Evolutionary conservation across 2,329 filamentous ascomycete genomes (phyloP).

Genomic region (Fusarium sp.): DNA sequence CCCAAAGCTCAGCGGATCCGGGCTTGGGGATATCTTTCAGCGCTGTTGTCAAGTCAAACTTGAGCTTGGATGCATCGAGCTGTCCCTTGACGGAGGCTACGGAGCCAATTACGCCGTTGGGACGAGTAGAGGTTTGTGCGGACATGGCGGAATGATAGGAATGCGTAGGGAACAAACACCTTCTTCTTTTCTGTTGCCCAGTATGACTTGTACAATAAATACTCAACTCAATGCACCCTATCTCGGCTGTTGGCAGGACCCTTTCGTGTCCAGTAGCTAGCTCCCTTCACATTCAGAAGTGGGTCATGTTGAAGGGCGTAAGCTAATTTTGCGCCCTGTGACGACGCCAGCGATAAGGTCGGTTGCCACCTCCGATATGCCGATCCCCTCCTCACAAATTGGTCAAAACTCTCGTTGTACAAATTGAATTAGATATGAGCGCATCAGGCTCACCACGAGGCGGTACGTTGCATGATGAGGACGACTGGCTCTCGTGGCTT

Average conservation of each 20-base stretch:
- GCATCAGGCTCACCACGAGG: accelerated
- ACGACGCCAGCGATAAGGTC: neutral
- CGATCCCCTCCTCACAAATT: neutral
- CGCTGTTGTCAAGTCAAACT: neutral
- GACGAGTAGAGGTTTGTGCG: accelerated
- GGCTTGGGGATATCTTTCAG: neutral
- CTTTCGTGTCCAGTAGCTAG: neutral
- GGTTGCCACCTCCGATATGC: neutral
- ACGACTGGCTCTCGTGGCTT: neutral
- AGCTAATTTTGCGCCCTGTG: neutral
- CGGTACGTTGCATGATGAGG: accelerated
- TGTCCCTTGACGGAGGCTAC: accelerated
- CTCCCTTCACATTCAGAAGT: neutral
- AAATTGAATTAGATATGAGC: neutral
- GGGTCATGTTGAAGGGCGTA: neutral
- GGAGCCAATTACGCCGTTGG: neutral
- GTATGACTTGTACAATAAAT: accelerated
- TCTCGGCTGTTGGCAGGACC: accelerated
- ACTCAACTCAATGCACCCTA: neutral
- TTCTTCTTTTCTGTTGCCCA: accelerated
- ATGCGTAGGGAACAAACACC: accelerated
- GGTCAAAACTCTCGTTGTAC: neutral
- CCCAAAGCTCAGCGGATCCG: neutral
- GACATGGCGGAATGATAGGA: neutral
- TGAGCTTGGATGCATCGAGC: neutral